Evolutionary conservation across 2,329 filamentous ascomycete species (phyloP).

Genomic region (Aspergillus brunneoviolaceus): DNA sequence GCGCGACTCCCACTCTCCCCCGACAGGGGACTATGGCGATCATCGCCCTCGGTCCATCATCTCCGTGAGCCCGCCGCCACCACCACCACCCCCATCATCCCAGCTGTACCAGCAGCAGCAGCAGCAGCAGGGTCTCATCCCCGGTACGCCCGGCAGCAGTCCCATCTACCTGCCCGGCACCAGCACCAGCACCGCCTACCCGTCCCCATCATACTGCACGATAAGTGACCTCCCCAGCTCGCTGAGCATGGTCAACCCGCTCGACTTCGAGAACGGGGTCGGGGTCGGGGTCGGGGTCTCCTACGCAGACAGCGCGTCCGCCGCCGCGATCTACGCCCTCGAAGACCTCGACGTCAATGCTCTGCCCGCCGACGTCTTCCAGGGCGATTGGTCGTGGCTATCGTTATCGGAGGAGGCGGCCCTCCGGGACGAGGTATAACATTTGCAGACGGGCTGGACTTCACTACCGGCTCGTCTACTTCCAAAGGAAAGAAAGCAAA

Average conservation of each 20-base stretch:
- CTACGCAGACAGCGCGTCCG: not conserved
- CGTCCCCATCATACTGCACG: constrained; percentile 9
- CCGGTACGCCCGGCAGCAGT: not conserved
- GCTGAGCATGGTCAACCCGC: constrained; percentile 12
- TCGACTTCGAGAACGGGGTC: not conserved
- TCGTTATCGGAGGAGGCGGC: constrained; percentile 3
- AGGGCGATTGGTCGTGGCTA: constrained; percentile 12
- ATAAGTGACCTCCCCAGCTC: constrained; percentile 9
- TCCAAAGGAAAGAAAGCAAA: no score
- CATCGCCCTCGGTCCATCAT: not conserved
- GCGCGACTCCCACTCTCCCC: constrained; percentile 4
- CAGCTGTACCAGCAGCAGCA: not conserved
- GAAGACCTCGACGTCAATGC: constrained; percentile 7
- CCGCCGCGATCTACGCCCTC: constrained; percentile 1
- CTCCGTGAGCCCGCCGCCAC: not conserved
- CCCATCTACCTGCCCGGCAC: constrained; percentile 4
- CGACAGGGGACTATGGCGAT: not conserved
- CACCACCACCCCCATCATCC: not conserved
- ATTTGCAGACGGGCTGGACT: not conserved
- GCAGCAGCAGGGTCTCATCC: not conserved
- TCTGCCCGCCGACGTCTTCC: constrained; percentile 8
- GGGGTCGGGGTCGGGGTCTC: constrained; percentile 1
- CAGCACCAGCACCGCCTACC: not conserved
- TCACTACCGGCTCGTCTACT: not conserved
- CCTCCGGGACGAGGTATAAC: constrained; percentile 8